phyloP scores from a whole-genome alignment of 129 eudicot species.

The Silybum marianum region DNA sequence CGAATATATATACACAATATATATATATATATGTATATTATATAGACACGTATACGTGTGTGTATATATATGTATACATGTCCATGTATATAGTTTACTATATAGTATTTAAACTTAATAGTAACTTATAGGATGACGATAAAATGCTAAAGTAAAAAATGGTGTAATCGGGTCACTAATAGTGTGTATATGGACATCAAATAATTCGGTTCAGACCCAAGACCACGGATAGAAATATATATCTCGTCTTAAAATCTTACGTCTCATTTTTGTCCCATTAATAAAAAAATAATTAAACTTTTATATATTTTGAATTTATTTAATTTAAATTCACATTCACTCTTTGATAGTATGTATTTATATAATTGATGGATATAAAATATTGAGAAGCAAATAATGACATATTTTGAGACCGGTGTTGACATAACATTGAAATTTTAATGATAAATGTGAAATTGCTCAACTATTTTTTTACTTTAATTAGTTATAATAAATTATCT shows the following conservation, averaged over 20 bases:
- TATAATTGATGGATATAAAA: no score
- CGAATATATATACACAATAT: conserved; percentile 5
- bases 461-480: neutral
- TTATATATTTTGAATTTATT: no score
- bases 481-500: neutral
- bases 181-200: neutral
- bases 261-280: no score
- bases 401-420: neutral
- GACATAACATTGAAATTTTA: neutral
- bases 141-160: neutral
- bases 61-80: neutral
- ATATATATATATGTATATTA: neutral
- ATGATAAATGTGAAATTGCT: neutral
- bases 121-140: neutral
- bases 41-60: neutral
- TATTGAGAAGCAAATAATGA: neutral
- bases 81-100: neutral
- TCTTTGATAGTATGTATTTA: no score
- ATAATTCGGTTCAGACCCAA: no score
- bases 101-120: no score
- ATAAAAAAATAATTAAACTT: no score
- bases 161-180: neutral
- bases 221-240: no score
- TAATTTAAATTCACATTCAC: no score
- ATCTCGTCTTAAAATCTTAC: no score